Percentiles rank a stretch among this genome's conserved stretches.
Evolutionary conservation across 2,329 filamentous ascomycete genomes (phyloP).

Genomic region (Ceratocystiopsis brevicomis): DNA sequence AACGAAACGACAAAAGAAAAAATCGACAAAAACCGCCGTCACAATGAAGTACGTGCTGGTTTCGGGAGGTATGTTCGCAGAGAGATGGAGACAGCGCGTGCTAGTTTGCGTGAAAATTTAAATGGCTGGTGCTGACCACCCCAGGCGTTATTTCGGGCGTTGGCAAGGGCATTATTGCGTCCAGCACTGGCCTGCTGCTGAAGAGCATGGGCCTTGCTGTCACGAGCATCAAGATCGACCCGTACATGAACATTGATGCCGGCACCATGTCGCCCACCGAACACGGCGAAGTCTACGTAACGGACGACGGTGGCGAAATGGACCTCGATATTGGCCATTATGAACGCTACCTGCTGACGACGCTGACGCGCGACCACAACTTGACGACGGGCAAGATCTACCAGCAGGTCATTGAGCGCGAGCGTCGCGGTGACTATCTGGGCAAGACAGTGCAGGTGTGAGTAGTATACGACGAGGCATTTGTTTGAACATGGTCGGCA

Average conservation of each 20-base stretch:
- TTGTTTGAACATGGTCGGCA: too few species aligned
- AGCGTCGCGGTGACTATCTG: slow-evolving; percentile 54
- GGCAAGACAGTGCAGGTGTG: slow-evolving; percentile 59
- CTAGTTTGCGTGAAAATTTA: too few species aligned
- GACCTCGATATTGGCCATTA: slow-evolving; percentile 40
- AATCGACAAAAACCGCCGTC: slow-evolving; percentile 2
- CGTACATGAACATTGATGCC: slow-evolving; percentile 24
- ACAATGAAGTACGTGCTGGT: slow-evolving; percentile 13
- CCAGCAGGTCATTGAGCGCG: slow-evolving; percentile 60
- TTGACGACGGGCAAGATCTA: slow-evolving; percentile 98
- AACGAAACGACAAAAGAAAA: not conserved
- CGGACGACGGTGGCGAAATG: slow-evolving; percentile 58
- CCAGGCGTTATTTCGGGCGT: slow-evolving; percentile 11
- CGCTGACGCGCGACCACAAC: slow-evolving; percentile 72
- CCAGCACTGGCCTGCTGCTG: slow-evolving; percentile 41
- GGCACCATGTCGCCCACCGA: slow-evolving; percentile 20
- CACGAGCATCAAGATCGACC: slow-evolving; percentile 31
- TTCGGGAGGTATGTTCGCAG: slow-evolving; percentile 8
- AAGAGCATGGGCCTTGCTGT: slow-evolving; percentile 68
- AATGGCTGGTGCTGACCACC: not conserved
- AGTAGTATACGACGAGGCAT: too few species aligned
- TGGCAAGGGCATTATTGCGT: slow-evolving; percentile 12
- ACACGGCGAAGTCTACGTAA: slow-evolving; percentile 79
- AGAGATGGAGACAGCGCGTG: not conserved
- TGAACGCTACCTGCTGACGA: slow-evolving; percentile 57